A percentile compares a stretch with the other conserved stretches of the same genome.
phyloP scores from a whole-genome alignment of 805 yeast genomes.

The Yarrowia hollandica region DNA sequence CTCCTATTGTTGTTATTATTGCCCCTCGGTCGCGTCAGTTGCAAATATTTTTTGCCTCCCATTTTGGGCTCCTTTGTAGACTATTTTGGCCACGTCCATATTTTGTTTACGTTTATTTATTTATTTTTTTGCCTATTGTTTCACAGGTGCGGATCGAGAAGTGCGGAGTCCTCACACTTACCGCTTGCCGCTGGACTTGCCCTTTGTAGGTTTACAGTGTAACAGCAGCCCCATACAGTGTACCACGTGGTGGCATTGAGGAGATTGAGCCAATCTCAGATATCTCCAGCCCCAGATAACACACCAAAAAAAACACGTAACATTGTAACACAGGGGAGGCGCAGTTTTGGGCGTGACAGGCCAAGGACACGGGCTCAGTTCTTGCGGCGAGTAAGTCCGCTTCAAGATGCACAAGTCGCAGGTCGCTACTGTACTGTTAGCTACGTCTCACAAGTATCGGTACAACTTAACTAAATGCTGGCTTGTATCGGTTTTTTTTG shows the following conservation, averaged over 20 bases:
- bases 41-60: not conserved
- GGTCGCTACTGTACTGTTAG: not conserved
- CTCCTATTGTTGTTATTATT: no score
- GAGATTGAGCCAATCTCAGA: not conserved
- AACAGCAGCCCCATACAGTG: not conserved
- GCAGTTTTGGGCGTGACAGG: no score
- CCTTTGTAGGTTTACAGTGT: conserved; percentile 9
- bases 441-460: conserved; percentile 1
- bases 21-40: not conserved
- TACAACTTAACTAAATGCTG: not conserved
- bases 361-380: no score
- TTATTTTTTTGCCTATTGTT: conserved; percentile 1
- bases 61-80: conserved; percentile 1
- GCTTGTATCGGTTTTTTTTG: conserved; percentile 6
- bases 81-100: not conserved
- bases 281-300: no score
- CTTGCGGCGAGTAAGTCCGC: no score
- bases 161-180: conserved; percentile 5
- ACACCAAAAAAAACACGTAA: not conserved
- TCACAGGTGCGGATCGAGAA: conserved; percentile 14
- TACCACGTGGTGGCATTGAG: conserved; percentile 6
- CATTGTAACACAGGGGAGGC: not conserved
- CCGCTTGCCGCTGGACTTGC: not conserved
- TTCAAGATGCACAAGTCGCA: no score
- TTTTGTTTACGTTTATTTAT: conserved; percentile 6